Percentiles rank a stretch among this genome's conserved stretches.
phyloP scores from a whole-genome alignment of 805 yeast genomes.

The Candida awuae region DNA sequence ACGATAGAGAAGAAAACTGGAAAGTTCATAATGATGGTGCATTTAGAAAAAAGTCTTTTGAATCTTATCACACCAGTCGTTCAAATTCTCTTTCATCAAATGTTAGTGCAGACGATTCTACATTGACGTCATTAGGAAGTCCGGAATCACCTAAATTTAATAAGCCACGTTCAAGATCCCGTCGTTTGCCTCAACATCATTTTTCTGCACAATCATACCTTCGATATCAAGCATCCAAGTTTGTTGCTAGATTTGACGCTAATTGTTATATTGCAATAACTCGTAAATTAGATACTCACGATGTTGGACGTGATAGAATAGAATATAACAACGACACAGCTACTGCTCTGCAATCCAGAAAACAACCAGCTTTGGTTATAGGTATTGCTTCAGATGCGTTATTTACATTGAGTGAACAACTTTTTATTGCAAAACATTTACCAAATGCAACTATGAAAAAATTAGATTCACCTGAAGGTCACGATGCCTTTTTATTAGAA shows the following conservation, averaged over 20 bases:
- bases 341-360: conserved; percentile 49
- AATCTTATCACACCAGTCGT: conserved; percentile 23
- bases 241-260: conserved; percentile 86
- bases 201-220: conserved; percentile 94
- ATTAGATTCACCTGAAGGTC: conserved; percentile 91
- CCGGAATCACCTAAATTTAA: conserved; percentile 10
- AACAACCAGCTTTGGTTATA: conserved; percentile 73
- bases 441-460: conserved; percentile 62
- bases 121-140: conserved; percentile 5
- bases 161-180: conserved; percentile 32
- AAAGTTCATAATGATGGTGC: conserved; percentile 82
- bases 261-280: conserved; percentile 94
- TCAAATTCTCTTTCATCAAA: conserved; percentile 25
- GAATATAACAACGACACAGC: conserved; percentile 32
- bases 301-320: conserved; percentile 70
- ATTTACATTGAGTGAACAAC: conserved; percentile 88
- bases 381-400: conserved; percentile 91
- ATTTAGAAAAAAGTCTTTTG: conserved; percentile 21
- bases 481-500: conserved; percentile 91
- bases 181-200: conserved; percentile 45
- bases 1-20: conserved; percentile 61
- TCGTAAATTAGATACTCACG: conserved; percentile 91
- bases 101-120: conserved; percentile 9
- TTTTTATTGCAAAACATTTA: conserved; percentile 65
- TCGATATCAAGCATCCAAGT: conserved; percentile 90